A percentile compares a stretch with the other conserved stretches of the same genome.
Evolutionary conservation across 805 yeast species (phyloP).

Genomic region (Zygoascus tannicola): DNA sequence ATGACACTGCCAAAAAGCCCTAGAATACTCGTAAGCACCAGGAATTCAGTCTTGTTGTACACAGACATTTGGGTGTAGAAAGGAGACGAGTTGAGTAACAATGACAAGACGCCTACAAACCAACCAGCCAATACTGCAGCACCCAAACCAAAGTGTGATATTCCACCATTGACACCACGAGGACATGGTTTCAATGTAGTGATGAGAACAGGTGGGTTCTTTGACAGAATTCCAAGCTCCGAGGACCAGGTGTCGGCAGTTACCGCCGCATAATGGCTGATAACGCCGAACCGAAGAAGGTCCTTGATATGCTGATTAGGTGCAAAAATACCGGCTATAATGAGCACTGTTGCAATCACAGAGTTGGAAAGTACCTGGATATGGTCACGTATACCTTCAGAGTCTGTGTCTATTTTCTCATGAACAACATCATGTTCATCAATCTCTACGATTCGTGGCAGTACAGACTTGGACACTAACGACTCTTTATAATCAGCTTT

Average conservation of each 20-base stretch:
- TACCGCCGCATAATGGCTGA: constrained; percentile 36
- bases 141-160: constrained; percentile 30
- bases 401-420: constrained; percentile 8
- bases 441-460: neutral
- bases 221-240: constrained; percentile 37
- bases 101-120: constrained; percentile 27
- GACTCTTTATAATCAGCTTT: constrained; percentile 30
- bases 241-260: constrained; percentile 42
- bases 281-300: constrained; percentile 22
- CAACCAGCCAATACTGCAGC: constrained; percentile 33
- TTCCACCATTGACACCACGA: constrained; percentile 41
- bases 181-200: constrained; percentile 36
- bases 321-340: constrained; percentile 20
- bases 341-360: constrained; percentile 29
- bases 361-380: constrained; percentile 38
- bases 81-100: constrained; percentile 18
- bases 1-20: constrained; percentile 34
- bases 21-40: constrained; percentile 24
- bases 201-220: constrained; percentile 31
- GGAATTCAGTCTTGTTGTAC: constrained; percentile 12
- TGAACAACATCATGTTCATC: neutral
- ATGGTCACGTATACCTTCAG: constrained; percentile 30
- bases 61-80: neutral
- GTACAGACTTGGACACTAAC: constrained; percentile 21
- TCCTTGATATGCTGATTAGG: neutral